Evolutionary conservation across 2,329 filamentous ascomycete genomes (phyloP).

Genomic region (Ascochyta clinopodiicola): DNA sequence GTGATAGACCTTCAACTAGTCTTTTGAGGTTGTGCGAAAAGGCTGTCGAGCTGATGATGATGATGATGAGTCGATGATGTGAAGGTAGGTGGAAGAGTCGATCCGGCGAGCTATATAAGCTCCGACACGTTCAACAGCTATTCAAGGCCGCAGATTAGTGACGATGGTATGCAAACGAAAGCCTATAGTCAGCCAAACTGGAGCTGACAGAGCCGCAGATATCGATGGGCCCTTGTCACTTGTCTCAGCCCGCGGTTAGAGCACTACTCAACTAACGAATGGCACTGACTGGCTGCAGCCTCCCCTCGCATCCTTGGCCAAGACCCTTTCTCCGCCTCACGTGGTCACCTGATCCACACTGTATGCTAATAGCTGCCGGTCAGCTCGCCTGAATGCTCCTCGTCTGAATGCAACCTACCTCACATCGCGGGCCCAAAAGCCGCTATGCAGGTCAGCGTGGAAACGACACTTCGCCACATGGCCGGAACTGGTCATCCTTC

Average conservation of each 20-base stretch:
- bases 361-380: slow-evolving; percentile 28
- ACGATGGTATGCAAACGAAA: slow-evolving; percentile 2
- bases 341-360: slow-evolving; percentile 33
- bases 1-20: background rate
- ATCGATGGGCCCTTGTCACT: slow-evolving; percentile 25
- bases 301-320: slow-evolving; percentile 29
- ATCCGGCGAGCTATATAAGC: slow-evolving; percentile 8
- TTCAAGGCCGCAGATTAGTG: slow-evolving; percentile 4
- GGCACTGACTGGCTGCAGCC: slow-evolving; percentile 24
- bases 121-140: background rate
- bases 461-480: slow-evolving; percentile 37
- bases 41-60: background rate
- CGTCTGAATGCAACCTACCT: slow-evolving; percentile 25
- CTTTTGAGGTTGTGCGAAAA: background rate
- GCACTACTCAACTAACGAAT: slow-evolving; percentile 16
- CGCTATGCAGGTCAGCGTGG: slow-evolving; percentile 20
- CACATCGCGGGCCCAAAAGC: slow-evolving; percentile 27
- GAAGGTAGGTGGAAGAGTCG: background rate
- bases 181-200: slow-evolving; percentile 10
- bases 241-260: slow-evolving; percentile 12
- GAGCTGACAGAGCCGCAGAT: slow-evolving; percentile 44
- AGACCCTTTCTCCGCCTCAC: slow-evolving; percentile 21
- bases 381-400: slow-evolving; percentile 31
- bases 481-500: slow-evolving; percentile 19
- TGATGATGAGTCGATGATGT: background rate